Base-by-base conservation (phyloP, 2,329 filamentous ascomycete species). In the Leptographium radiaticola region DNA sequence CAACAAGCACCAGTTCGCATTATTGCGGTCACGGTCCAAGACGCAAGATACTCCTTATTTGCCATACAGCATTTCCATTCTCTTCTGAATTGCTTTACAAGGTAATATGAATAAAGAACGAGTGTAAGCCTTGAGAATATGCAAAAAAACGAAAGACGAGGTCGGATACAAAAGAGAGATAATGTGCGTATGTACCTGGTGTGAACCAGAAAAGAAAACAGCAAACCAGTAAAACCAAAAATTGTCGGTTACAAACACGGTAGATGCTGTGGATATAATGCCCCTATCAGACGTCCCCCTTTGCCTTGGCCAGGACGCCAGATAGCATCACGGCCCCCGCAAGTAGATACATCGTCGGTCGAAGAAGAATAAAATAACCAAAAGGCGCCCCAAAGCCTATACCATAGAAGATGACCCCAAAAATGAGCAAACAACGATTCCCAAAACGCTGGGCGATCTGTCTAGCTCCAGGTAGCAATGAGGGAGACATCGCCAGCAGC, bases 401-500 rank as follows among this genome's bases (percentile, higher is more conserved):
- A 31, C 25, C 43, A 16, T 9, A 31, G 13, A 45, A 16, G 46
- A 45, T 20, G 18, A 44, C 25, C 25, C 25, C 25, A 20, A 40
- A 51, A 53, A 31, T 45, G 34, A 46, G 25, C 15, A 13, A 43
- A 52, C 44, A 15, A 20, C 16, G 31, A 38, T 31, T 13, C 20
- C 18, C 18, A 44, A 31, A 39, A n/a, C 30, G n/a, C 11, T 30
- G 12, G 12, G 34, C 16, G 39, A 34, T 25, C 25, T 20, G 36
- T 38, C 25, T 36, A 57, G 40, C 54, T 54, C 56, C 56, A 61
- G 49, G 56, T 59, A 39, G 58, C 54, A 16, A 56, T 30, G 42
- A 61, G 59, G 12, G 54, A 42, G 38, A 60, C 56, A 48, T 33
- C 20, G 51, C 64, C 64, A n/a, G 62, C 38, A 2, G 49, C 6